Base-by-base conservation (phyloP, 164 flowering plant genomes). In the Pachysandra terminalis region DNA sequence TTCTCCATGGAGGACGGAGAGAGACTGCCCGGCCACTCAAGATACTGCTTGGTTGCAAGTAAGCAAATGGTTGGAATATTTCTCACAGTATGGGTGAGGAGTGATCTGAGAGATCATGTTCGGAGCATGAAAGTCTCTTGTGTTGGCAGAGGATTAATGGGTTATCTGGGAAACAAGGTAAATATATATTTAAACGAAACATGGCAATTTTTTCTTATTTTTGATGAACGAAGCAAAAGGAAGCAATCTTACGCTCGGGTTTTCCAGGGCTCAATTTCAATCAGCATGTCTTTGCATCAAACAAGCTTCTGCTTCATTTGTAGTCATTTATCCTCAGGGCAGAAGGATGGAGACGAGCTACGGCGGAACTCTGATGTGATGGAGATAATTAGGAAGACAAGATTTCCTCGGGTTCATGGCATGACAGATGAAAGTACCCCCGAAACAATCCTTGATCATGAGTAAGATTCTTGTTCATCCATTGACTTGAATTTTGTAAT, bases 221-320 rank as follows among this genome's bases (percentile, higher is more conserved):
- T 0, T 86, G 6, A 24, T 16, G 28, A 26, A 22, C 35, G 21
- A 19, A 13, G 28, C n/a, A n/a, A 45, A 65, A 73, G 24, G 59
- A 37, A 19, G 61, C 28, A 15, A 59, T 58, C 66, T 75, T 66
- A 66, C 62, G 61, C 37, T 76, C 49, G 65, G 70, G 6, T 58
- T 75, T 85, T 82, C 45, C 90, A 95, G 99, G 99, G 99, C 68
- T 95, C 99, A 14, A 95, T 95, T 64, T 92, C 99, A 12, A 84
- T 95, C 72, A 95, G 99, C 82, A 90, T 92, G 99, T 90, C 90
- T 61, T 73, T 95, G 86, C 99, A 95, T 81, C 90, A 82, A 80
- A 96, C 99, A 23, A 91, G 90, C 83, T 96, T 96, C 73, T 96
- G 99, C 86, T 96, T 96, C 78, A 69, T 96, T 28, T 96, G 99